These are phyloP conservation scores for Aspergillus sojae DNA, from an alignment of 2,329 filamentous ascomycete genomes.

Conservation along the genomic window DNA sequence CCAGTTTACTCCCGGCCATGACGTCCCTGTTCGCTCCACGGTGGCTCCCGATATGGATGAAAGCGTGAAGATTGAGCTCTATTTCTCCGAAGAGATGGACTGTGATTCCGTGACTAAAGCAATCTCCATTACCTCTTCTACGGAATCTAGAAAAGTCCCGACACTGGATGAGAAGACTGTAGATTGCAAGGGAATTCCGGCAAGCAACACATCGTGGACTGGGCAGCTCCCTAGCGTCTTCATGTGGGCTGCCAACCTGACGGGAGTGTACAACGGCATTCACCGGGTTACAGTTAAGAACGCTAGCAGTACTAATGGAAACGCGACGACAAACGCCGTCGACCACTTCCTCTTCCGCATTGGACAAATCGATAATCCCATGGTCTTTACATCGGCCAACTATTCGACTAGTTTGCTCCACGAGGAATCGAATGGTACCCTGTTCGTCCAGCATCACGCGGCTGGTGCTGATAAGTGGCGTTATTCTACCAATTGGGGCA, in stretches of 20 bases:
- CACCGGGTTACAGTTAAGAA: conserved; percentile 62
- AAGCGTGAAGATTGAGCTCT: conserved; percentile 54
- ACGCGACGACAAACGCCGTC: conserved; percentile 51
- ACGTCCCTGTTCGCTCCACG: conserved; percentile 57
- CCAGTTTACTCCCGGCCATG: conserved; percentile 63
- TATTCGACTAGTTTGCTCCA: conserved; percentile 61
- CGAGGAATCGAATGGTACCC: conserved; percentile 43
- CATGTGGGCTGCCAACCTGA: conserved; percentile 57
- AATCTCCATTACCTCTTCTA: conserved; percentile 58
- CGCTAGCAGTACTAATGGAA: conserved; percentile 47
- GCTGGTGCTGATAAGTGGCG: conserved; percentile 65
- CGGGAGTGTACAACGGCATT: conserved; percentile 62
- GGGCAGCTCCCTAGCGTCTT: conserved; percentile 59
- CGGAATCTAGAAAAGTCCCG: conserved; percentile 48
- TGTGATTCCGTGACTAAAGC: conserved; percentile 57
- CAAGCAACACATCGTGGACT: conserved; percentile 42
- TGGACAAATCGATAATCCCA: conserved; percentile 60
- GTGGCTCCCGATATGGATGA: conserved; percentile 45
- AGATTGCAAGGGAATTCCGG: conserved; percentile 46
- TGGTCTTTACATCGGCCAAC: conserved; percentile 62
- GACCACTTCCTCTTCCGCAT: conserved; percentile 66
- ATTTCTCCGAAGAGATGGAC: conserved; percentile 64
- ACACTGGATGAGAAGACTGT: conserved; percentile 49
- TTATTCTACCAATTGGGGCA: conserved; percentile 66
- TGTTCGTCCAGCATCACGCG: conserved; percentile 61